These are phyloP conservation scores for Paracamarosporium sp. DNA, from an alignment of 2,329 filamentous ascomycete species.

Conservation along the genomic window DNA sequence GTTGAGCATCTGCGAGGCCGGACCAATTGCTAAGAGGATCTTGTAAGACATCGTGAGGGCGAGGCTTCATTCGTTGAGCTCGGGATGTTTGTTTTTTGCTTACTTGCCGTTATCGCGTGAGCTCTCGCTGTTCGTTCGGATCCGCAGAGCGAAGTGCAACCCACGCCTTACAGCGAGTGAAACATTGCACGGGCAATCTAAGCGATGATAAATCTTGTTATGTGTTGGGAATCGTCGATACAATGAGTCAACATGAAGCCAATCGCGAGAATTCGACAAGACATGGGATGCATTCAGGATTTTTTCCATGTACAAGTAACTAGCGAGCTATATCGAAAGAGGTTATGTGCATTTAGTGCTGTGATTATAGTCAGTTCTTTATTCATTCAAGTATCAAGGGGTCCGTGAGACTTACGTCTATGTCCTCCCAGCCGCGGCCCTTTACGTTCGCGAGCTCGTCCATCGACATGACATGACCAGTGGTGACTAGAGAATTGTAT, in stretches of 20 bases:
- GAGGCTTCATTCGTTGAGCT: not conserved
- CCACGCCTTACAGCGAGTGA: not conserved
- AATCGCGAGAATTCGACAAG: not conserved
- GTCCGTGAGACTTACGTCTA: conserved; percentile 53
- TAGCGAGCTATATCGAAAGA: not conserved
- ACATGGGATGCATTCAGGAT: not conserved
- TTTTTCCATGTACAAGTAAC: not conserved
- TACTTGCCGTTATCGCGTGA: not conserved
- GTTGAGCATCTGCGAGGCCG: not conserved
- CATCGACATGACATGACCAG: conserved; percentile 85
- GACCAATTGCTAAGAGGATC: not conserved
- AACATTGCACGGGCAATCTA: not conserved
- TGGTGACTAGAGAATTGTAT: conserved; percentile 66
- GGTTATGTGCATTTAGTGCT: not conserved
- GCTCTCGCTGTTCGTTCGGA: not conserved
- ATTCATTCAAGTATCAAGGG: not conserved
- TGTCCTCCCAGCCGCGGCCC: conserved; percentile 87
- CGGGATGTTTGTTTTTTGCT: not conserved
- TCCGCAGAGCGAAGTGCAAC: not conserved
- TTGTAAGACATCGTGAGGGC: not conserved
- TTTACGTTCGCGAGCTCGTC: conserved; percentile 86
- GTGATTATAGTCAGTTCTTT: not conserved
- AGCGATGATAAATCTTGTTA: not conserved
- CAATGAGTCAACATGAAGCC: not conserved
- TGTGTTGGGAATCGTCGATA: not conserved